Evolutionary conservation across 331 rosid species (phyloP).

Genomic region (Phaseolus coccineus): DNA sequence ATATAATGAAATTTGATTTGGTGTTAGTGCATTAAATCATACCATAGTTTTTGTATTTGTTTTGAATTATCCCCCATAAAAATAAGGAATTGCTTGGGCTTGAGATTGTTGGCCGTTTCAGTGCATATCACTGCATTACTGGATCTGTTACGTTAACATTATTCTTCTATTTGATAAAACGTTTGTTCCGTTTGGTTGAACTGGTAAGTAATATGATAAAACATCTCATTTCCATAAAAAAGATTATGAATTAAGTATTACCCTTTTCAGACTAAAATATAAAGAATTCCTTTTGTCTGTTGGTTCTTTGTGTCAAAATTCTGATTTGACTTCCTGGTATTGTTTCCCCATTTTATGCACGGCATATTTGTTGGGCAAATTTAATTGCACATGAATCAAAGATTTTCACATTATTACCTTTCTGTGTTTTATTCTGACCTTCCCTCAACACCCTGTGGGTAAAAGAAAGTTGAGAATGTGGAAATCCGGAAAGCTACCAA

Average conservation of each 20-base stretch:
- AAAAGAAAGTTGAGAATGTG: background rate
- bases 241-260: background rate
- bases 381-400: background rate
- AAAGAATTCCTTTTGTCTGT: background rate
- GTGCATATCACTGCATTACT: background rate
- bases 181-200: slow-evolving; percentile 10
- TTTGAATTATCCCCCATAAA: background rate
- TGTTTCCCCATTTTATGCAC: background rate
- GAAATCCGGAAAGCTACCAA: background rate
- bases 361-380: background rate
- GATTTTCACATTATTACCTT: background rate
- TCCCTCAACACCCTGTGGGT: background rate
- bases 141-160: background rate
- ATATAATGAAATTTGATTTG: background rate
- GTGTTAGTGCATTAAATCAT: slow-evolving; percentile 17
- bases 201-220: background rate
- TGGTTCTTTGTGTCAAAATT: background rate
- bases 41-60: slow-evolving; percentile 22
- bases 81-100: background rate
- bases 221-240: background rate
- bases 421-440: background rate
- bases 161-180: background rate
- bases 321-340: slow-evolving; percentile 7
- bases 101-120: background rate
- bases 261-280: background rate